Evolutionary conservation across 306 rosid genomes (phyloP).

Genomic region (Malus orientalis): DNA sequence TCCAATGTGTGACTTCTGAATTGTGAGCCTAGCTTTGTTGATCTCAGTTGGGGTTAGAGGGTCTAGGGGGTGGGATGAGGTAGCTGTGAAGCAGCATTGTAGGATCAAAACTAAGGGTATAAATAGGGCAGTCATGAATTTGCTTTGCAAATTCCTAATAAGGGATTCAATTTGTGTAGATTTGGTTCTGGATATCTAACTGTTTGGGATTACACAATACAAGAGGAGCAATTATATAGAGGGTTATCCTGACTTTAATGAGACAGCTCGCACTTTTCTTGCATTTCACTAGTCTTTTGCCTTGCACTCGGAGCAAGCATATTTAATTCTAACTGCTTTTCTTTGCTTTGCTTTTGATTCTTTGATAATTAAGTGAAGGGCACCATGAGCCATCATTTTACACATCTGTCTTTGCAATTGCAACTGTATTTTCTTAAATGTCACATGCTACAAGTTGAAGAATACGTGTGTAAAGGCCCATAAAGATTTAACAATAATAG

Average conservation of each 20-base stretch:
- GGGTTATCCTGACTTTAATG: neutral
- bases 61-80: conserved; percentile 63
- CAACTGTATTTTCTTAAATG: conserved; percentile 2
- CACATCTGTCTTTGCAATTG: conserved; percentile 3
- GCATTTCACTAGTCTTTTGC: conserved; percentile 19
- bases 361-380: conserved; percentile 26
- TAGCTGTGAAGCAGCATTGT: conserved; percentile 13
- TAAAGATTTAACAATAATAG: neutral
- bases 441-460: conserved; percentile 16
- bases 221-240: neutral
- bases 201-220: neutral
- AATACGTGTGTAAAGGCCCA: neutral
- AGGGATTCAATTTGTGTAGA: neutral
- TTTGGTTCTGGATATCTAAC: neutral
- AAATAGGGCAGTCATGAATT: conserved; percentile 35
- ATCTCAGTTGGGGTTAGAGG: conserved; percentile 61
- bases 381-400: conserved; percentile 3
- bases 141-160: neutral
- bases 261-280: neutral
- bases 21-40: conserved; percentile 37
- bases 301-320: conserved; percentile 37
- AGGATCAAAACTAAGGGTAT: conserved; percentile 28
- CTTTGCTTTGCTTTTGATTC: conserved; percentile 38
- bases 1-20: conserved; percentile 53
- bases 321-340: neutral